Evolutionary conservation across 139 green algal species (phyloP), one percentile per base, ranked within the genome.

Genomic region (Chlamydomonas incerta): DNA sequence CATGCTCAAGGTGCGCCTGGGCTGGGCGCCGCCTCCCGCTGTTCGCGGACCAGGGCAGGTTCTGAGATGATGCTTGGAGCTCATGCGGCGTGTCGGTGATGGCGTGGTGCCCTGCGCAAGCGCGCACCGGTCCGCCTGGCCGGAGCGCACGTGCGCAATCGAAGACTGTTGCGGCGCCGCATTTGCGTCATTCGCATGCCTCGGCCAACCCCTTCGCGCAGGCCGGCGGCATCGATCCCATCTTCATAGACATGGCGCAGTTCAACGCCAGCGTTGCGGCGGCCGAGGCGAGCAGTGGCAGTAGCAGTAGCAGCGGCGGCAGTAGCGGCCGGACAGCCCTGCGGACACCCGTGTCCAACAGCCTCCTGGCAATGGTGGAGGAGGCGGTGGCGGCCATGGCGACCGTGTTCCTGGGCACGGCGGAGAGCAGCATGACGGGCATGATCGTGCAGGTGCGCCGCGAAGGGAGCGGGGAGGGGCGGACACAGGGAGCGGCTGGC

Each of bases 391-490:
- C 75, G 4, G 75, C 60, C 3, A 62, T 37, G 26, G 58, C 75
- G 0, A 72, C 75, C 35, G 75, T 37, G 26, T 82, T 82, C n/a
- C 6, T 82, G 35, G 75, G 75, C 37, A 73, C 60, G 11, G 60
- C 33, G 13, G 75, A 82, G 33, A 82, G 75, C 75, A 82, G 75
- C 62, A 82, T 82, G 75, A 82, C 75, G 50, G 75, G 75, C 37
- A 72, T 72, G 60, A 82, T 82, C 34, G 28, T 82, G 34, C 75
- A 82, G 75, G 75, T 82, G 28, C n/a, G n/a, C n/a, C n/a, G n/a
- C n/a, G n/a, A n/a, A n/a, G n/a, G n/a, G n/a, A n/a, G n/a, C n/a
- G n/a, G n/a, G n/a, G n/a, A n/a, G n/a, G n/a, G n/a, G n/a, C n/a
- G n/a, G n/a, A n/a, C n/a, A n/a, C n/a, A n/a, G n/a, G n/a, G n/a